Evolutionary conservation across 1,284 basidiomycete species (phyloP).

Genomic region (Jaminaea rosea): DNA sequence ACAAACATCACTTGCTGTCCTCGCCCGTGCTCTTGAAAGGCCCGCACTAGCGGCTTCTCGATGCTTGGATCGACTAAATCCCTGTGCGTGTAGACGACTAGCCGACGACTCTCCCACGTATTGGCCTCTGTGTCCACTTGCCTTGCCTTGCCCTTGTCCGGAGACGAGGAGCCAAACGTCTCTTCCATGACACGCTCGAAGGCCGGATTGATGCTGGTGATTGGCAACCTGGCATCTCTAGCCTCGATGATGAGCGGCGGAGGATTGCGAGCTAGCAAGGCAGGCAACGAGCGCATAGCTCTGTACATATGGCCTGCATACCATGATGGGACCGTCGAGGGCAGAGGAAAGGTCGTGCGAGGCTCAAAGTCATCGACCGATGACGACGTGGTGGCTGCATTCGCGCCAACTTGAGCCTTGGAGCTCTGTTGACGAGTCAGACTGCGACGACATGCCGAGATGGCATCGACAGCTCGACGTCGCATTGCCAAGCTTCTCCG

Average conservation of each 20-base stretch:
- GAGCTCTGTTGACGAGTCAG: no score
- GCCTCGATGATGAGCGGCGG: slow-evolving; percentile 76
- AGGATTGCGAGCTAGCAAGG: slow-evolving; percentile 59
- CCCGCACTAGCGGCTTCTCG: slow-evolving; percentile 54
- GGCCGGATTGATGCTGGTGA: slow-evolving; percentile 84
- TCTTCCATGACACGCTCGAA: slow-evolving; percentile 40
- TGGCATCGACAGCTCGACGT: no score
- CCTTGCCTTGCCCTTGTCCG: slow-evolving; percentile 52
- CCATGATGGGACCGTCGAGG: slow-evolving; percentile 69
- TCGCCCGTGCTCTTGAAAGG: slow-evolving; percentile 49
- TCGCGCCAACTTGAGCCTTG: no score
- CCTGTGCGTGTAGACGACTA: slow-evolving; percentile 86
- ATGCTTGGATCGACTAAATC: slow-evolving; percentile 80
- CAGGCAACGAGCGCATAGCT: slow-evolving; percentile 52
- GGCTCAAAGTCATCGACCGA: slow-evolving; percentile 43
- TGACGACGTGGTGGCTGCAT: no score
- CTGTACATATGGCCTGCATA: slow-evolving; percentile 84
- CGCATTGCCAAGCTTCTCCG: no score
- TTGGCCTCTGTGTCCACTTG: slow-evolving; percentile 45
- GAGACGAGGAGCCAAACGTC: slow-evolving; percentile 5
- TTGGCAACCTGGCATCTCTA: slow-evolving; percentile 79
- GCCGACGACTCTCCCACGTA: slow-evolving; percentile 50
- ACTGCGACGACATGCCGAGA: no score
- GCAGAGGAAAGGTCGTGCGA: slow-evolving; percentile 49
- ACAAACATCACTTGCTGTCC: slow-evolving; percentile 52